Percentiles rank a stretch among this genome's conserved stretches.
Evolutionary conservation across 2,329 filamentous ascomycete species (phyloP).

Genomic region (Tolypocladium album): DNA sequence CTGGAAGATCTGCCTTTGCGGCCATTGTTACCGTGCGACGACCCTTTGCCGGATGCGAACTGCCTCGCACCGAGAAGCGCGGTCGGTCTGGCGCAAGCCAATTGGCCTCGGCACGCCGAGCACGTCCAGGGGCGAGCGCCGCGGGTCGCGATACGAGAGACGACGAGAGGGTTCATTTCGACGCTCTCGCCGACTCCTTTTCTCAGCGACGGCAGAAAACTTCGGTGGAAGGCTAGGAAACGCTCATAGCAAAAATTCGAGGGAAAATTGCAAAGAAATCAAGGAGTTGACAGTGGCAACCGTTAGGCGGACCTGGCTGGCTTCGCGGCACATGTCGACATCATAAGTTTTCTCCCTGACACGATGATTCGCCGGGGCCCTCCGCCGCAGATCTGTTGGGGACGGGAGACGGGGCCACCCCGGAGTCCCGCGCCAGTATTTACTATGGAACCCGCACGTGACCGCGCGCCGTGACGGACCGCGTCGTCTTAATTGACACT

Average conservation of each 20-base stretch:
- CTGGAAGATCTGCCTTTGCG: slow-evolving; percentile 14
- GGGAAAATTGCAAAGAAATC: neutral
- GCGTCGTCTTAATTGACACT: neutral
- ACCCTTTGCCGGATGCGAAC: slow-evolving; percentile 18
- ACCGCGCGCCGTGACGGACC: neutral
- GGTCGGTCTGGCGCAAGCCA: slow-evolving; percentile 18
- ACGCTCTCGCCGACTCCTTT: neutral
- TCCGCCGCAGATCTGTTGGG: neutral
- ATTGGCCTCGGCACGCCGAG: slow-evolving; percentile 31
- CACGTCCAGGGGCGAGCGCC: slow-evolving; percentile 34
- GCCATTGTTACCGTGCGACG: slow-evolving; percentile 10
- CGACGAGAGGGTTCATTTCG: slow-evolving; percentile 31
- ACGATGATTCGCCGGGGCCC: slow-evolving; percentile 10
- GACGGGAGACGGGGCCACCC: neutral
- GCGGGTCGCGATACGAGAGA: slow-evolving; percentile 24
- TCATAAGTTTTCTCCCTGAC: slow-evolving; percentile 5
- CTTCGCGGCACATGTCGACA: slow-evolving; percentile 1
- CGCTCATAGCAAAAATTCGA: slow-evolving; percentile 5
- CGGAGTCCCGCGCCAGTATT: neutral
- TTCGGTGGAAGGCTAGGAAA: neutral
- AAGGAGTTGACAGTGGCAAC: neutral
- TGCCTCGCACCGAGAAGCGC: slow-evolving; percentile 13
- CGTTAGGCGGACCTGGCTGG: neutral
- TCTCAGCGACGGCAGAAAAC: neutral
- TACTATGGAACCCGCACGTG: neutral